Evolutionary conservation across 148 eudicot species (phyloP), one percentile per base, ranked within the genome.

Genomic region (Camellia sinensis): DNA sequence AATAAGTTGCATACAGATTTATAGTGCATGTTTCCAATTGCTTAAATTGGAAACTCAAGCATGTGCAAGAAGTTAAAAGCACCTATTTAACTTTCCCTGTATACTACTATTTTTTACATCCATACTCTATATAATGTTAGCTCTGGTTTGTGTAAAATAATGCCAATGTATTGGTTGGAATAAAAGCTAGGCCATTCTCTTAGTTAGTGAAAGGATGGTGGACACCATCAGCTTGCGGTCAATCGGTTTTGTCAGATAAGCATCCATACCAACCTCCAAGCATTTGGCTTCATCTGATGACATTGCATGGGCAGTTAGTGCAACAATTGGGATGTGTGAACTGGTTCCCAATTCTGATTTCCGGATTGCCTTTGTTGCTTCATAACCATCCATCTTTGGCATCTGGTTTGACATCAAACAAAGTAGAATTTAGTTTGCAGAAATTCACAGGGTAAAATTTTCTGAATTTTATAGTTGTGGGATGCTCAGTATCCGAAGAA

Each of bases 341-440:
- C 79, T 80, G 4, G 86, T 86, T 71, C 87, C 92, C 29, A 61
- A 3, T 80, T 95, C 99, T 12, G 79, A 77, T 87, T 85, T 89
- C 76, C 98, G 80, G 1, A 96, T 96, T 67, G 86, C 98, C 81
- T 90, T 93, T n/a, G 99, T 96, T 59, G 99, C 98, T 85, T 96
- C 98, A 77, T 96, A 96, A 3, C 99, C 99, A 81, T 96, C 99
- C 99, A 96, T 96, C 87, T 91, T 91, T 19, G 99, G 99, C 99
- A 96, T 96, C 99, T 96, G 91, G n/a, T 81, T 66, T 54, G 22
- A 45, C 77, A 72, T 5, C 0, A 73, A 41, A 65, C 29, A 67
- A 65, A 56, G 1, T 6, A 78, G 53, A 59, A 29, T 43, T 48
- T 19, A 80, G 13, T 46, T 45, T 21, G 68, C 54, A 50, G 56